Evolutionary conservation across 345 rosid species (phyloP), one percentile per base, ranked within the genome.

Genomic region (Stellera chamaejasme): DNA sequence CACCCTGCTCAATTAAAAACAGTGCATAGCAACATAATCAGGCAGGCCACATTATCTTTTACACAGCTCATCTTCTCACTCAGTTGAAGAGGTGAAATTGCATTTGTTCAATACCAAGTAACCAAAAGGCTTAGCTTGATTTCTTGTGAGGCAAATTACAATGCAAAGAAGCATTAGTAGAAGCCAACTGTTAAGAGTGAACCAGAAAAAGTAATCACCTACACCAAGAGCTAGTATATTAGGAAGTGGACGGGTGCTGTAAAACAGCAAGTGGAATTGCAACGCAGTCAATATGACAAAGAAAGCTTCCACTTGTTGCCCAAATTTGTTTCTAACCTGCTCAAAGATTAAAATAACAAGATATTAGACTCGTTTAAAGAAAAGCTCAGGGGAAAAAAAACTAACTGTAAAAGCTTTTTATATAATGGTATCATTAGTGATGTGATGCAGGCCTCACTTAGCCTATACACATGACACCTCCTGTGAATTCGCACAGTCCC

Each of bases 241-340:
- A 47, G 99, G 99, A 63, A 89, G 97, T 63, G 90, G 75, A 63
- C 96, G 97, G 53, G 94, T 79, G 79, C 84, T 89, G 73, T 89
- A 93, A 80, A 89, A 93, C 63, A 93, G 80, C 68, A 89, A 63
- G 77, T 93, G 99, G 79, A 93, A 89, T 78, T 93, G 99, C 59
- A 87, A 57, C 10, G 70, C 83, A 63, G 88, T 83, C 67, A 93
- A 72, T 66, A 87, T 63, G 36, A 84, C 87, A 78, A 89, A 89
- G 84, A 93, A 89, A 62, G 86, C 86, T 71, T 87, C 99, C 68
- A 87, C 97, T 82, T 84, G 97, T 69, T 13, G 75, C 32, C 99
- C 99, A 74, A 93, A 93, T 68, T 79, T 82, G 45, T 65, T 49
- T 66, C 82, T 79, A 64, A 92, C 77, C 95, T 92, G 88, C 59